Percentiles rank a stretch among this genome's conserved stretches.
These are phyloP conservation scores for Paraphoma chrysanthemicola DNA, from an alignment of 2,329 filamentous ascomycete species.

Conservation along the genomic window DNA sequence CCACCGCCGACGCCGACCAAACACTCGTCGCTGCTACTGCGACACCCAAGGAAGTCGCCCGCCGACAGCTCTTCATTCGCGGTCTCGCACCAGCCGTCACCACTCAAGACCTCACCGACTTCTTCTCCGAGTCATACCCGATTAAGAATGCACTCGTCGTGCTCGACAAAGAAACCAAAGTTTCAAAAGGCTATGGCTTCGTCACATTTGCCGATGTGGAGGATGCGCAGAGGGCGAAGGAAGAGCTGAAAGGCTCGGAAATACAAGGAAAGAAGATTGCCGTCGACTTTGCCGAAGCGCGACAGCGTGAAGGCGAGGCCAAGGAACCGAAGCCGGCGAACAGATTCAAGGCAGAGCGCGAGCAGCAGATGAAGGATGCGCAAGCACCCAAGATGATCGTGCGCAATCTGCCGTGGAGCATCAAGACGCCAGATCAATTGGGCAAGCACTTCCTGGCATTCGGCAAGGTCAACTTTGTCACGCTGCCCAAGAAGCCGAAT, in stretches of 20 bases:
- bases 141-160: slow-evolving; percentile 97
- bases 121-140: slow-evolving; percentile 93
- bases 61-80: slow-evolving; percentile 77
- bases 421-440: slow-evolving; percentile 85
- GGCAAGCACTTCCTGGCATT: slow-evolving; percentile 81
- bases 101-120: slow-evolving; percentile 80
- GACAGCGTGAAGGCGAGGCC: slow-evolving; percentile 68
- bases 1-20: slow-evolving; percentile 30
- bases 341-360: slow-evolving; percentile 70
- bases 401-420: slow-evolving; percentile 93
- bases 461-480: slow-evolving; percentile 88
- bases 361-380: slow-evolving; percentile 67
- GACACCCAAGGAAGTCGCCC: slow-evolving; percentile 51
- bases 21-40: slow-evolving; percentile 16
- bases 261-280: slow-evolving; percentile 83
- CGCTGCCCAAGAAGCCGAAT: slow-evolving; percentile 78
- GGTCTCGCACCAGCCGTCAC: slow-evolving; percentile 81
- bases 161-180: slow-evolving; percentile 81
- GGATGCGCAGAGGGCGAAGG: slow-evolving; percentile 81
- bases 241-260: slow-evolving; percentile 78
- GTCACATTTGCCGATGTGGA: slow-evolving; percentile 95
- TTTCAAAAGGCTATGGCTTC: slow-evolving; percentile 92
- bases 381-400: slow-evolving; percentile 86
- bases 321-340: slow-evolving; percentile 52
- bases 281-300: slow-evolving; percentile 85